Base-by-base conservation (phyloP, 441 rosid species). In the Adansonia madagascariensis region DNA sequence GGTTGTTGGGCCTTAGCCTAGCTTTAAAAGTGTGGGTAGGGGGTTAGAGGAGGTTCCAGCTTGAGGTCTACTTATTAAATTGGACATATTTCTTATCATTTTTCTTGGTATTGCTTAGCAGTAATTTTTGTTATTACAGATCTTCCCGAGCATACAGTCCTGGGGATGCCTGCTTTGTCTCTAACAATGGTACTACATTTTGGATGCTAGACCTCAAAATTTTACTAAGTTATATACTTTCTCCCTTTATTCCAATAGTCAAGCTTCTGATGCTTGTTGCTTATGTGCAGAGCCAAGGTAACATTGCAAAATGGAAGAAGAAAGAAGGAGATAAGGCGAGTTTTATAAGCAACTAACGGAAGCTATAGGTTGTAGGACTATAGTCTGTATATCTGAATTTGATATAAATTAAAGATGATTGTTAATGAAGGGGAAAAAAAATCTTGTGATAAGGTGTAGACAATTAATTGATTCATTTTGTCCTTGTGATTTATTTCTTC, bases 321-420 rank as follows among this genome's bases (percentile, higher is more conserved):
- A 95, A 92, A 84, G 99, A 95, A 88, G 99, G 99, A 74, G 99
- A 95, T 73, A 93, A 88, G 93, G 99, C 94, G 80, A 78, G 86
- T 82, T 80, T 62, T 77, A 57, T 59, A 52, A 66, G 55, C 2
- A 39, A 44, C 18, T 41, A n/a, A 57, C 55, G 27, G 47, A 75
- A 47, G 15, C 24, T 50, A 10, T 65, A 41, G n/a, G 18, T 20
- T 75, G 55, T 56, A 49, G 18, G 41, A 59, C 63, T 47, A 17
- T 11, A 20, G 20, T 24, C 57, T 65, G 62, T 46, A 10, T 35
- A 47, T 79, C 73, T 64, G 64, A 63, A 43, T 24, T 64, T 79
- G 67, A 77, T 69, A 55, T 80, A 57, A 69, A 41, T 72, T 71
- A 56, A 75, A 76, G 52, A 70, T 77, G 64, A 20, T 59, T 79